A percentile compares a stretch with the other conserved stretches of the same genome.
These are phyloP conservation scores for Pyrrhoderma lamaoense DNA, from an alignment of 1,284 basidiomycete genomes.

Conservation along the genomic window DNA sequence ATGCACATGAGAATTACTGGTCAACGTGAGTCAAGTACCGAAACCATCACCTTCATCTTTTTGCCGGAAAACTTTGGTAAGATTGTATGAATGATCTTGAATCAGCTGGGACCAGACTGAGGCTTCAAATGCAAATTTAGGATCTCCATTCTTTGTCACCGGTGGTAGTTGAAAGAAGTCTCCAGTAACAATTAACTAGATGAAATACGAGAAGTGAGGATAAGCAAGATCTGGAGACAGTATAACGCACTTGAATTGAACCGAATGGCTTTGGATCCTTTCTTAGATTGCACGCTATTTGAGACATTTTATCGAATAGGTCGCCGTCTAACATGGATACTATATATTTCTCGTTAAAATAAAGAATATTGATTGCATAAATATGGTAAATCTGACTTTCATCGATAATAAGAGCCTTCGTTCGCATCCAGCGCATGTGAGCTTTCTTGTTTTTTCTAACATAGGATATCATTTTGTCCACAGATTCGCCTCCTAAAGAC, in stretches of 20 bases:
- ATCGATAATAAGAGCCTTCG: slow-evolving; percentile 86
- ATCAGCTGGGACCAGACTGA: slow-evolving; percentile 76
- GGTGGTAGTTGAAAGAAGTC: slow-evolving; percentile 98
- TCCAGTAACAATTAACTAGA: slow-evolving; percentile 79
- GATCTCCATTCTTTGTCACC: slow-evolving; percentile 46
- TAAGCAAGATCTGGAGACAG: not conserved
- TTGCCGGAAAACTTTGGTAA: slow-evolving; percentile 86
- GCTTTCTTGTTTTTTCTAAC: slow-evolving; percentile 70
- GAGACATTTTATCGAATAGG: slow-evolving; percentile 79
- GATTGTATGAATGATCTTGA: slow-evolving; percentile 64
- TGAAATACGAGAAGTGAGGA: not conserved
- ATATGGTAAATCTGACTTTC: slow-evolving; percentile 56
- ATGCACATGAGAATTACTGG: not conserved
- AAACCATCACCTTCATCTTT: slow-evolving; percentile 34
- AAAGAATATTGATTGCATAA: not conserved
- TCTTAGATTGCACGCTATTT: slow-evolving; percentile 57
- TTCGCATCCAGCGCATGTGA: slow-evolving; percentile 59
- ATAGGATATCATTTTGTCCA: slow-evolving; percentile 58
- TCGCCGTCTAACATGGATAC: slow-evolving; percentile 97
- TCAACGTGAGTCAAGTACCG: not conserved
- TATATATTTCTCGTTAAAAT: slow-evolving; percentile 28
- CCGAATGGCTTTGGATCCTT: slow-evolving; percentile 74
- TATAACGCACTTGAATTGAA: slow-evolving; percentile 74
- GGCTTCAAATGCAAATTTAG: slow-evolving; percentile 85
- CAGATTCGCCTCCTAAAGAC: slow-evolving; percentile 71